Base-by-base conservation (phyloP, 1,284 basidiomycete genomes). In the Sanguinoderma infundibulare region DNA sequence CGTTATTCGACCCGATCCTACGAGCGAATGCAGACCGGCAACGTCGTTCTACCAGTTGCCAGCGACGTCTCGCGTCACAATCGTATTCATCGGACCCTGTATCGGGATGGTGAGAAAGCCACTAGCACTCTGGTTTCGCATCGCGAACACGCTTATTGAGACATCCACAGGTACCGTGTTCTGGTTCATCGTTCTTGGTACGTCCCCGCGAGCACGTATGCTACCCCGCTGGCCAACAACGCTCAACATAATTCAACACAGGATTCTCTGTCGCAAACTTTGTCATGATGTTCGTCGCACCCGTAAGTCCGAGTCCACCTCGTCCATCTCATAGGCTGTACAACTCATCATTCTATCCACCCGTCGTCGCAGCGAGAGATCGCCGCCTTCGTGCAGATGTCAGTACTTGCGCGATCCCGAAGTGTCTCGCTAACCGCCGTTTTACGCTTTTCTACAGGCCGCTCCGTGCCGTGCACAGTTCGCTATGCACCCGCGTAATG, bases 261-360 rank as follows among this genome's bases (percentile, higher is more conserved):
- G 53, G 32, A 7, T 22, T 46, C 17, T 55, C 53, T 3, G 20
- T 46, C 9, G 12, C 36, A 15, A 55, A 55, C 32, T 20, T 55
- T 42, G 3, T 46, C 28, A 34, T 55, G 40, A 55, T 55, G 42
- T 30, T 46, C n/a, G 46, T 55, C 28, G 53, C 53, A 1, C 42
- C 53, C 22, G 53, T 46, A 24, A 8, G 53, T 46, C 20, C 5
- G 9, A 12, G 2, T 15, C 5, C 42, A 15, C 32, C n/a, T 24
- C 0, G 34, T 14, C n/a, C 12, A 26, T 6, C 2, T 8, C 10
- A 17, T 30, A 5, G 22, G 12, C n/a, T n/a, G n/a, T n/a, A n/a
- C n/a, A n/a, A n/a, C 15, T 20, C 3, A 20, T 15, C 24, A 6
- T 0, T 2, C 3, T 36, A 4, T 17, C 30, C 1, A 28, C 9